Evolutionary conservation across 495 filamentous ascomycete genomes (phyloP).

Genomic region (Aspergillus heteromorphus): DNA sequence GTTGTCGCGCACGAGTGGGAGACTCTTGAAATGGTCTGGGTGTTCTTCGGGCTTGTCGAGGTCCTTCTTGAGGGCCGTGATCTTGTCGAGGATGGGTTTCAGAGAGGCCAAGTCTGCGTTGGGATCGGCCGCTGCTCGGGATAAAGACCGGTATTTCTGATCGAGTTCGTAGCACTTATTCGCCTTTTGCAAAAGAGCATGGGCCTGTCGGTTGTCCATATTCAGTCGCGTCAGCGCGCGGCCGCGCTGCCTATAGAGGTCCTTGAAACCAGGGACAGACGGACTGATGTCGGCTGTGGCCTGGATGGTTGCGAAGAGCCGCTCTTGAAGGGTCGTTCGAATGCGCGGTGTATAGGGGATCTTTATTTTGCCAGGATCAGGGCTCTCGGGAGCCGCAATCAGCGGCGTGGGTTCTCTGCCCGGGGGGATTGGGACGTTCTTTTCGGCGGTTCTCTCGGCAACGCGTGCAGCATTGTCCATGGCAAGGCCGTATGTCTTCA

Average conservation of each 20-base stretch:
- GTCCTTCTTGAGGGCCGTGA: slow-evolving; percentile 9
- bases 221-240: slow-evolving; percentile 27
- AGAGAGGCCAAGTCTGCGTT: slow-evolving; percentile 24
- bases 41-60: slow-evolving; percentile 15
- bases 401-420: slow-evolving; percentile 27
- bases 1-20: slow-evolving; percentile 20
- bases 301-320: slow-evolving; percentile 10
- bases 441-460: slow-evolving; percentile 27
- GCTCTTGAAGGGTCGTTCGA: slow-evolving; percentile 17
- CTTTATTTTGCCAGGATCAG: slow-evolving; percentile 6
- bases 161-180: slow-evolving; percentile 23
- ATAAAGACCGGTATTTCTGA: slow-evolving; percentile 23
- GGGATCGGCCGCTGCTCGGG: slow-evolving; percentile 27
- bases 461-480: slow-evolving; percentile 30
- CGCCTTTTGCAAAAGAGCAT: slow-evolving; percentile 22
- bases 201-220: slow-evolving; percentile 22
- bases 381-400: slow-evolving; percentile 18
- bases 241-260: slow-evolving; percentile 8
- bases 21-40: slow-evolving; percentile 14
- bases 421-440: slow-evolving; percentile 31
- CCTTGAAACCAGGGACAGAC: slow-evolving; percentile 1
- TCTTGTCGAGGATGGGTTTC: slow-evolving; percentile 21
- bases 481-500: slow-evolving; percentile 27
- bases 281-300: slow-evolving; percentile 4
- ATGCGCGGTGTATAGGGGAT: slow-evolving; percentile 19